Percentiles rank a stretch among this genome's conserved stretches.
phyloP scores from a whole-genome alignment of 768 basidiomycete genomes.

The Lactarius akahatsu region DNA sequence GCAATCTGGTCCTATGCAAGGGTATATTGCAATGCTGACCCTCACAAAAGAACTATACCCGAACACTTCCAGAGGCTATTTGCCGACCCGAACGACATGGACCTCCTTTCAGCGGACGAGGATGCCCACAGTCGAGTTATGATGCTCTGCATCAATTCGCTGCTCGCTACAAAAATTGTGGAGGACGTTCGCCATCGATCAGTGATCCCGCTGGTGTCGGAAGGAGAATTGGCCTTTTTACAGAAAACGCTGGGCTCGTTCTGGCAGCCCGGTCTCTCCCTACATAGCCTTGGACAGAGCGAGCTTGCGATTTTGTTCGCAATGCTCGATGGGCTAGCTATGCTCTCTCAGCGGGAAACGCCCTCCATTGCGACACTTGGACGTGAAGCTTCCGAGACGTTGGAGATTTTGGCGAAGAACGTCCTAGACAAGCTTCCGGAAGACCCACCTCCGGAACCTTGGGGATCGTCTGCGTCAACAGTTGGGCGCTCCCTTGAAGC shows the following conservation, averaged over 20 bases:
- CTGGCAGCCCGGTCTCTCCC: background rate
- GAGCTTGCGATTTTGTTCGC: slow-evolving; percentile 1
- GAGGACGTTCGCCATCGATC: background rate
- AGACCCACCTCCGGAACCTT: background rate
- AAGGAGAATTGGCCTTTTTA: slow-evolving; percentile 1
- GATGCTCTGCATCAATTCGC: background rate
- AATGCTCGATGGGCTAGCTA: background rate
- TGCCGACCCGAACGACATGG: background rate
- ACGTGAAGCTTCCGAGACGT: background rate
- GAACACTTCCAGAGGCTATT: background rate
- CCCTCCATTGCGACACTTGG: background rate
- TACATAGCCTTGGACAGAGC: background rate
- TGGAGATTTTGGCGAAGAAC: background rate
- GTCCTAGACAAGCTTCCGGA: background rate
- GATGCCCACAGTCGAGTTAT: background rate
- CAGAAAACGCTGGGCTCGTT: background rate
- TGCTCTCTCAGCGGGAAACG: background rate
- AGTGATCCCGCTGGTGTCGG: background rate
- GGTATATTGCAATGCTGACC: background rate
- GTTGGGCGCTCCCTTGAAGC: background rate
- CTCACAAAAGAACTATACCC: background rate
- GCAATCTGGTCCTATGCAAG: slow-evolving; percentile 4
- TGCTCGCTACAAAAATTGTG: background rate
- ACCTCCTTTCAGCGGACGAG: background rate
- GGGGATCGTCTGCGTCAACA: background rate